phyloP scores from a whole-genome alignment of 441 rosid genomes.

The Metrosideros polymorpha region DNA sequence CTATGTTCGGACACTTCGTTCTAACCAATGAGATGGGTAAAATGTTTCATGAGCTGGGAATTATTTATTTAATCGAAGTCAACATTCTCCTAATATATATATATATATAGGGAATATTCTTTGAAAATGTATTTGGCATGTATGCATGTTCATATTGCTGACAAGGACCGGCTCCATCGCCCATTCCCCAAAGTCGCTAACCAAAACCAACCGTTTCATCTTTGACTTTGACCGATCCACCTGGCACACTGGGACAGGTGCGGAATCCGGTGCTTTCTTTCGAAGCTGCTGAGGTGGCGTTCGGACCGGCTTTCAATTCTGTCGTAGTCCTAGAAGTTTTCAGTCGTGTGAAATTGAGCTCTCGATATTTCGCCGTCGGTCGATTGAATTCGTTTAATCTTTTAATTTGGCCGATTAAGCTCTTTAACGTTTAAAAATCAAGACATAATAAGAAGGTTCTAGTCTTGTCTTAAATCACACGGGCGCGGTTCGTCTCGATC shows the following conservation, averaged over 20 bases:
- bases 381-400: not conserved
- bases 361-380: not conserved
- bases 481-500: not conserved
- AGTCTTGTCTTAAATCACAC: no score
- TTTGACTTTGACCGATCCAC: not conserved
- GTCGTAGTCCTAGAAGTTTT: no score
- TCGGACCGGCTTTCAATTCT: not conserved
- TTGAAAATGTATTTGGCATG: no score
- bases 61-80: no score
- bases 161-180: not conserved
- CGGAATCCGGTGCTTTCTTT: not conserved
- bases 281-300: not conserved
- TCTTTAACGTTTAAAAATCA: no score
- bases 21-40: not conserved
- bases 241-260: not conserved
- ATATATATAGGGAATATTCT: no score
- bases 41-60: not conserved
- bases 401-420: not conserved
- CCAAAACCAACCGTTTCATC: not conserved
- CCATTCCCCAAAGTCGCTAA: not conserved
- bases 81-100: no score
- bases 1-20: not conserved
- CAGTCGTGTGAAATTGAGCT: not conserved
- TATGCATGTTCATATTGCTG: not conserved
- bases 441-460: fast-evolving